Conservation (phyloP, 2,329 filamentous ascomycete genomes). For the Dothistroma pini region DNA sequence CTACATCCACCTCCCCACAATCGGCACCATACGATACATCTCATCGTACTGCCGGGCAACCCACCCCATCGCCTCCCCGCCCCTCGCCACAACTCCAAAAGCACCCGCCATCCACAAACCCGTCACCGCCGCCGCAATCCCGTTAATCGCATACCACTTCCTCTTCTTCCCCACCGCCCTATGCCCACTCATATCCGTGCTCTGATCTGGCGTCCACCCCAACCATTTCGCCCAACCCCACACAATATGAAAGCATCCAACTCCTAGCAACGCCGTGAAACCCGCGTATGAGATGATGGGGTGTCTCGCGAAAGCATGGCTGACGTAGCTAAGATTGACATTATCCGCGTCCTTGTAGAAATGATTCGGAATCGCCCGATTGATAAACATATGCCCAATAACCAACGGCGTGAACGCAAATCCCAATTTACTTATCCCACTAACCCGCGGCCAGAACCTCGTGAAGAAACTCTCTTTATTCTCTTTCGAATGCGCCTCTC, state of each 20-base stretch:
- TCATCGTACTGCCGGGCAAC: constrained; percentile 75
- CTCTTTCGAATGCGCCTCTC: constrained; percentile 57
- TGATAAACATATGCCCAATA: constrained; percentile 68
- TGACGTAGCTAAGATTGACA: constrained; percentile 76
- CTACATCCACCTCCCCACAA: constrained; percentile 52
- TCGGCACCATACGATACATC: constrained; percentile 60
- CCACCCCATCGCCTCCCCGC: constrained; percentile 70
- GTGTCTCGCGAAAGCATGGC: constrained; percentile 76
- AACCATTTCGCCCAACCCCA: constrained; percentile 87
- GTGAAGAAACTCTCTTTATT: constrained; percentile 28
- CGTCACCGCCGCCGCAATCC: constrained; percentile 54
- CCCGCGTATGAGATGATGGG: constrained; percentile 63
- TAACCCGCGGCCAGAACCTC: constrained; percentile 65
- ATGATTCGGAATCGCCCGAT: constrained; percentile 66
- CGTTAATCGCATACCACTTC: constrained; percentile 70
- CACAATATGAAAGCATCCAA: constrained; percentile 72
- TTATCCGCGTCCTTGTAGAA: constrained; percentile 81
- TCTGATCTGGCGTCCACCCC: constrained; percentile 56
- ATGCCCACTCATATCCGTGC: constrained; percentile 48
- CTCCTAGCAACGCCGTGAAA: constrained; percentile 64
- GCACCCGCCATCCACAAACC: constrained; percentile 78
- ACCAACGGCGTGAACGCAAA: constrained; percentile 66
- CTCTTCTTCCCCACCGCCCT: constrained; percentile 56
- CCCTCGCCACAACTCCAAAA: constrained; percentile 71
- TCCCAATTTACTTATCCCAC: constrained; percentile 66